Base-by-base conservation (phyloP, 2,329 filamentous ascomycete genomes). In the Cercospora sp. region DNA sequence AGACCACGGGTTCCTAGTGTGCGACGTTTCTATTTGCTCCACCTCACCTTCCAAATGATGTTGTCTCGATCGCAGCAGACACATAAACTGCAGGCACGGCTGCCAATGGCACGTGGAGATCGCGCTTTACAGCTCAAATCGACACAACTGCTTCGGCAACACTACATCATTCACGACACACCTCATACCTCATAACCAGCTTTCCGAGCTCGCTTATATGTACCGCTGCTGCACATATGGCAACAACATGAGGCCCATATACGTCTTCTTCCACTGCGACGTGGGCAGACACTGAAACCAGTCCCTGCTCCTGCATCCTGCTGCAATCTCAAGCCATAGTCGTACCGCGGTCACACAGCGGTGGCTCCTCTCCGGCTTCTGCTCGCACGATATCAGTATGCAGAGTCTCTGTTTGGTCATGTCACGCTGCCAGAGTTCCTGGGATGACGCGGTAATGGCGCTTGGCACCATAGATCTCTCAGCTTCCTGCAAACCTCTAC, bases 211-310 rank as follows among this genome's bases (percentile, higher is more conserved):
- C 66, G 69, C 59, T 66, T 60, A 57, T 74, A 42, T 42, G 36
- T n/a, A 74, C 73, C 74, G 73, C 13, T 75, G 68, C 57, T 72
- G 67, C 13, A 75, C 72, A 67, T 74, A 74, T 12, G 68, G 68
- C 64, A 74, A 60, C n/a, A 10, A 72, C 68, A 64, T 74, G 73
- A 40, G 73, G 72, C 8, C 72, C 73, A 63, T 75, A 75, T 10
- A 75, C 58, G 48, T 74, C 72, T 40, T 73, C 71, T 16, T 72
- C 73, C 73, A 74, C 40, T 75, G 73, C 42, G 73, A 71, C 23
- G 42, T 69, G 13, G 73, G 73, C 23, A 68, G 42, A 31, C 70
- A 36, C 71, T 69, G 28, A 74, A 73, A 20, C 73, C 73, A 20
- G 73, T 73, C 60, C 73, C 73, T 57, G 65, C 69, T 42, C 33